Evolutionary conservation across 768 basidiomycete species (phyloP), one percentile per base, ranked within the genome.

Genomic region (Leccinum pellstonianum): DNA sequence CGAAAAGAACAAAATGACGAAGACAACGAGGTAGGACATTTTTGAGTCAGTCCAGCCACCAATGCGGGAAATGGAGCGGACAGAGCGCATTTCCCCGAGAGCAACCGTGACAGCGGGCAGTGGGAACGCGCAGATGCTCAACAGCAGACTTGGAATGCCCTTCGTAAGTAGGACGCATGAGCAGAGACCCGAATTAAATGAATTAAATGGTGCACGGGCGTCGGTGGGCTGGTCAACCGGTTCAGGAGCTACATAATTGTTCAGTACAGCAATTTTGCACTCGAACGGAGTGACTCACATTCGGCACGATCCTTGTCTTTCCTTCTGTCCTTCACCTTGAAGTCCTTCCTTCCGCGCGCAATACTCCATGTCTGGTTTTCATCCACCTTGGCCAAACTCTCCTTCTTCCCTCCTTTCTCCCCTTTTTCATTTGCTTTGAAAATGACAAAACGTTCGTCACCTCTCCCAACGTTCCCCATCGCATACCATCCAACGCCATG

Each of bases 331-430:
- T 83, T 83, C 66, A 86, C 86, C 70, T 90, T 89, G 17, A 83
- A 85, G 57, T 89, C 90, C 68, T 86, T 89, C 90, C 68, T 86
- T 12, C 88, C 87, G 17, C 88, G 76, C 6, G 88, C 85, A 31
- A 31, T 31, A 11, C 31, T 31, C 31, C 90, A 92, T 71, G 85
- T 88, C 66, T 81, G 79, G 66, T 79, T 83, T 59, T 80, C 77
- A 48, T 80, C 79, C 35, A 60, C 69, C 71, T 80, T 82, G 57
- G 77, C 61, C 66, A 69, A 50, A 19, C 65, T 61, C 53, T 62
- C 62, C 68, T 66, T 31, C 31, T 29, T 29, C 29, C 31, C 74
- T 52, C 33, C 33, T 12, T 12, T 35, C 12, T 12, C 33, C 33
- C 76, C 64, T 65, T 72, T 68, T 75, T 80, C 68, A 72, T 73